Evolutionary conservation across 495 filamentous ascomycete genomes (phyloP), one percentile per base, ranked within the genome.

Genomic region (Echria macrotheca): DNA sequence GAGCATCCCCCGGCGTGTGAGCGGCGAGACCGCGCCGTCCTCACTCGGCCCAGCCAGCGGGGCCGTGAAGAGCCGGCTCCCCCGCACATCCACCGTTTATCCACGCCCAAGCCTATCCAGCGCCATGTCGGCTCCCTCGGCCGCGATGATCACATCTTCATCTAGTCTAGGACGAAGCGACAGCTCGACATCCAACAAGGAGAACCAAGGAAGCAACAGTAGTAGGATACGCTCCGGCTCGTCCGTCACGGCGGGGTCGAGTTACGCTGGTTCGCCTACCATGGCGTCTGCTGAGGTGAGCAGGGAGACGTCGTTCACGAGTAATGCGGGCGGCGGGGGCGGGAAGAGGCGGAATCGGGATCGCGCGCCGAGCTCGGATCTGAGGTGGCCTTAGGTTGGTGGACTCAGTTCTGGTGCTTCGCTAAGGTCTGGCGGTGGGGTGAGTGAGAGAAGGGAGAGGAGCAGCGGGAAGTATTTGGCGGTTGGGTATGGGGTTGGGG

Each of bases 1-100:
- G 5, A 52, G 53, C 22, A 67, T 72, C 18, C 73, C 69, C 1
- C 63, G 72, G n/a, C 62, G 69, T 10, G 60, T 67, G 0, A 69
- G 65, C 52, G 56, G 60, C 42, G 69, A 72, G 0, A 29, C 48
- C 3, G 17, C 44, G 7, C 7, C 29, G 9, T 58, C 56, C 3
- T 58, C 54, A 5, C 18, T 57, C 3, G 53, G 54, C 28, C 32
- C 46, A 4, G 37, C 61, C 8, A 45, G 42, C 19, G 53, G 49
- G 33, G 23, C 43, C 50, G 49, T 42, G 19, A 71, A 60, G 46
- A 69, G 56, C 40, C 55, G 71, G 44, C 44, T 69, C 17, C 66
- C 70, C 3, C 55, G 70, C n/a, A 67, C 59, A 5, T 64, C 69
- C 5, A 65, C 65, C 1, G 40, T 63, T 31, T 62, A 58, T 23